phyloP scores from a whole-genome alignment of 495 filamentous ascomycete species.

The Aspergillus ostianus region DNA sequence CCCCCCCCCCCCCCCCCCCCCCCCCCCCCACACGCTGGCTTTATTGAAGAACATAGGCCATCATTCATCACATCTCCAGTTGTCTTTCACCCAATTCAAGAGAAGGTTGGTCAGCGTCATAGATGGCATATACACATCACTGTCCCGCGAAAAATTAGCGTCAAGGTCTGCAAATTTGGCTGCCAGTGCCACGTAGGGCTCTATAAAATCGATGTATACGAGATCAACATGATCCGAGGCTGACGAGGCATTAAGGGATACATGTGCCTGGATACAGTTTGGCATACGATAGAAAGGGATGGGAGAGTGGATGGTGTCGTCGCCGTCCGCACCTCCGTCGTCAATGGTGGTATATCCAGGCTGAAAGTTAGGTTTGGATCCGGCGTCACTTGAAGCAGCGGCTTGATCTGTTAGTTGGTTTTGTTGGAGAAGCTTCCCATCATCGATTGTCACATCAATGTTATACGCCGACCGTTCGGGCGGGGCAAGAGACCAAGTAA shows the following conservation, averaged over 20 bases:
- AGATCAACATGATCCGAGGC: conserved; percentile 73
- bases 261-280: conserved; percentile 72
- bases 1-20: no score
- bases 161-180: conserved; percentile 64
- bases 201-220: conserved; percentile 88
- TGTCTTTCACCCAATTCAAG: conserved; percentile 69
- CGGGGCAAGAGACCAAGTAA: conserved; percentile 29
- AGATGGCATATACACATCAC: conserved; percentile 62
- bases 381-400: conserved; percentile 21
- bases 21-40: no score
- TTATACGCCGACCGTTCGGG: conserved; percentile 35
- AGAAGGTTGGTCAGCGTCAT: conserved; percentile 72
- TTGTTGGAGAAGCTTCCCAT: neutral
- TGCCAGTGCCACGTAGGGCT: conserved; percentile 72
- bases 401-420: conserved; percentile 18
- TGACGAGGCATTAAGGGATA: conserved; percentile 46
- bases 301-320: conserved; percentile 79
- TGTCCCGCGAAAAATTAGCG: conserved; percentile 52
- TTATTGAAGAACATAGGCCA: neutral
- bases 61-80: conserved; percentile 60
- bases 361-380: conserved; percentile 40
- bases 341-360: conserved; percentile 90
- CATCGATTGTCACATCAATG: conserved; percentile 12
- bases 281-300: conserved; percentile 76
- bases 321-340: conserved; percentile 80